phyloP scores from a whole-genome alignment of 2,329 filamentous ascomycete genomes.

The Penicillium sp. region DNA sequence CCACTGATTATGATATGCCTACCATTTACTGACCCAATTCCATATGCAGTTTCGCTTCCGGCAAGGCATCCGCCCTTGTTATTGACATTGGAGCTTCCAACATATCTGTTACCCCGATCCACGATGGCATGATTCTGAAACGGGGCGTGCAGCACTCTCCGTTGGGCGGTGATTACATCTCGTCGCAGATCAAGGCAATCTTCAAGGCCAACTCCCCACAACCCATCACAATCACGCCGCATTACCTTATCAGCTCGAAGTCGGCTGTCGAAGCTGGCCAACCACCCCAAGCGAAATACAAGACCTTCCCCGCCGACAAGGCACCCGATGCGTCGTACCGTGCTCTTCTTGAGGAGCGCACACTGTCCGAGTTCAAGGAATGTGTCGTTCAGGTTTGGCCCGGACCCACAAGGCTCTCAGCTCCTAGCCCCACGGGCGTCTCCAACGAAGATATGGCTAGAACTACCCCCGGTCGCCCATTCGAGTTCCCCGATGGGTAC shows the following conservation, averaged over 20 bases:
- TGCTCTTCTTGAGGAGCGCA: conserved; percentile 83
- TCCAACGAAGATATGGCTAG: conserved; percentile 74
- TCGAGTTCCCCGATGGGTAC: conserved; percentile 95
- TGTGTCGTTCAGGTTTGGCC: conserved; percentile 93
- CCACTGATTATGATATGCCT: neutral
- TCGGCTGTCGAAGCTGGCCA: conserved; percentile 82
- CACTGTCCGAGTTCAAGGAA: conserved; percentile 96
- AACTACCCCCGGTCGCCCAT: conserved; percentile 75
- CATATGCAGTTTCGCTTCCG: conserved; percentile 68
- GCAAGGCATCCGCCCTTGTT: conserved; percentile 89
- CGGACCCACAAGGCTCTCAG: conserved; percentile 67
- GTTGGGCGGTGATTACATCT: conserved; percentile 86
- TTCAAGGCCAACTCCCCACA: conserved; percentile 66
- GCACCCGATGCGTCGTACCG: conserved; percentile 70
- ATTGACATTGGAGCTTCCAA: conserved; percentile 88
- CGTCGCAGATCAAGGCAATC: conserved; percentile 78
- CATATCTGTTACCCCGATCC: conserved; percentile 84
- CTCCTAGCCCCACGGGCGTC: conserved; percentile 52
- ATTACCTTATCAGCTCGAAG: conserved; percentile 86
- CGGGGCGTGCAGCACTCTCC: conserved; percentile 83
- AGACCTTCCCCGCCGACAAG: conserved; percentile 62
- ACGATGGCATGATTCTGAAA: conserved; percentile 92
- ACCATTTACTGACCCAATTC: conserved; percentile 8
- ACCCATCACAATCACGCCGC: conserved; percentile 75
- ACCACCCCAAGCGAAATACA: conserved; percentile 72